These are phyloP conservation scores for Hypoxylon sp. DNA, from an alignment of 2,329 filamentous ascomycete species.

Conservation along the genomic window DNA sequence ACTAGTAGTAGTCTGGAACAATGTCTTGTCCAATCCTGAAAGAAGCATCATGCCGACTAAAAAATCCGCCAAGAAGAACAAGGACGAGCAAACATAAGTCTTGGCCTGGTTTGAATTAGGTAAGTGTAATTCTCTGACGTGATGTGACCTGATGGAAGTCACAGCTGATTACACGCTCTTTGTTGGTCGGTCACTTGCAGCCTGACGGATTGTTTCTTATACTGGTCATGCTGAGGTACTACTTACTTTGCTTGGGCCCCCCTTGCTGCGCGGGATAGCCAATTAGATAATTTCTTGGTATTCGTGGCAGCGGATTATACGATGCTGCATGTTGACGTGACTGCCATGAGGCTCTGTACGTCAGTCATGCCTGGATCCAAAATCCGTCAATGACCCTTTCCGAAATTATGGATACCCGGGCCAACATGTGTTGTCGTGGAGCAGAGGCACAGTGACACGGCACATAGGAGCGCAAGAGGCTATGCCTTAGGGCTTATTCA, in stretches of 20 bases:
- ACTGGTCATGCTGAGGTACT: constrained; percentile 26
- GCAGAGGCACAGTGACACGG: constrained; percentile 6
- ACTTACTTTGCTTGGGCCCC: constrained; percentile 37
- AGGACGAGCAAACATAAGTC: constrained; percentile 1
- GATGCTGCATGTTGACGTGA: constrained; percentile 31
- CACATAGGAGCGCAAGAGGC: constrained; percentile 1
- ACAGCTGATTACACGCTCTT: constrained; percentile 29
- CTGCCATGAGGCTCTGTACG: constrained; percentile 34
- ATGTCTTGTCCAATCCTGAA: constrained; percentile 9
- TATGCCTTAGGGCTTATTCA: constrained; percentile 13
- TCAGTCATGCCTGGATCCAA: constrained; percentile 33
- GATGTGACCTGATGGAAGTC: constrained; percentile 17
- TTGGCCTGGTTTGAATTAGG: constrained; percentile 11
- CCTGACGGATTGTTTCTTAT: constrained; percentile 22
- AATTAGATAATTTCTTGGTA: constrained; percentile 33
- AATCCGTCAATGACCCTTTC: constrained; percentile 27
- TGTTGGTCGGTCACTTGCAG: constrained; percentile 29
- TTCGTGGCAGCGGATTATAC: constrained; percentile 44
- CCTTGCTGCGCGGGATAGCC: constrained; percentile 26
- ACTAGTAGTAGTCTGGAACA: constrained; percentile 6
- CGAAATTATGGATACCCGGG: constrained; percentile 10
- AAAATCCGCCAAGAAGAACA: constrained; percentile 2
- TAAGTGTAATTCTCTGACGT: not conserved
- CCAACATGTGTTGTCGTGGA: constrained; percentile 32
- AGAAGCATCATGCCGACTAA: constrained; percentile 13